phyloP scores from a whole-genome alignment of 257 asterid species.

The Solanum chmielewskii region DNA sequence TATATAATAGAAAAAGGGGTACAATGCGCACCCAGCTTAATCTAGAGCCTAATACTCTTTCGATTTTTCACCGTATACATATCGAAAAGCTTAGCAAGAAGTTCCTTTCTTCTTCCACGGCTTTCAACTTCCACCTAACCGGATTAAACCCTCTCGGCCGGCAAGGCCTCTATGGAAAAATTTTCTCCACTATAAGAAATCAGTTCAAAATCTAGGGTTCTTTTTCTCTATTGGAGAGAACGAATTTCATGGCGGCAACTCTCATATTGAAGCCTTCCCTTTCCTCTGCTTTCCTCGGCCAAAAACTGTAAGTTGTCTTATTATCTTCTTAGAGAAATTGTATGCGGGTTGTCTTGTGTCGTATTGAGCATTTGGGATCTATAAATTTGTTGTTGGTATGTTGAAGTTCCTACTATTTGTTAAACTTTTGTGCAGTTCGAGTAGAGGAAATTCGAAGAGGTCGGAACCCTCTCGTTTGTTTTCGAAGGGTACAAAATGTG shows the following conservation, averaged over 20 bases:
- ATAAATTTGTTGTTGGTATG: background rate
- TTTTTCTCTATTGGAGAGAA: background rate
- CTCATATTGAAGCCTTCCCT: slow-evolving; percentile 42
- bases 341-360: background rate
- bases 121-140: background rate
- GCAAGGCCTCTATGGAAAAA: background rate
- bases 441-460: slow-evolving; percentile 21
- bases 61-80: background rate
- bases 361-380: background rate
- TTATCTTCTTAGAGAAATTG: background rate
- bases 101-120: background rate
- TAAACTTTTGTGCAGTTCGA: slow-evolving; percentile 19
- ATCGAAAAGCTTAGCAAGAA: background rate
- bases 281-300: slow-evolving; percentile 46
- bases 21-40: background rate
- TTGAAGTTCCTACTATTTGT: background rate
- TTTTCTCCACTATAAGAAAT: background rate
- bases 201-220: background rate
- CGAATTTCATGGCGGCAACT: slow-evolving; percentile 41
- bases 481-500: slow-evolving; percentile 37
- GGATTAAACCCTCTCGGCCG: background rate
- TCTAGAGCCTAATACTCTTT: background rate
- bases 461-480: background rate
- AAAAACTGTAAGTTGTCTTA: slow-evolving; percentile 33
- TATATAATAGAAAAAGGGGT: background rate